Evolutionary conservation across 2,329 filamentous ascomycete genomes (phyloP).

Genomic region (Claviceps capensis): DNA sequence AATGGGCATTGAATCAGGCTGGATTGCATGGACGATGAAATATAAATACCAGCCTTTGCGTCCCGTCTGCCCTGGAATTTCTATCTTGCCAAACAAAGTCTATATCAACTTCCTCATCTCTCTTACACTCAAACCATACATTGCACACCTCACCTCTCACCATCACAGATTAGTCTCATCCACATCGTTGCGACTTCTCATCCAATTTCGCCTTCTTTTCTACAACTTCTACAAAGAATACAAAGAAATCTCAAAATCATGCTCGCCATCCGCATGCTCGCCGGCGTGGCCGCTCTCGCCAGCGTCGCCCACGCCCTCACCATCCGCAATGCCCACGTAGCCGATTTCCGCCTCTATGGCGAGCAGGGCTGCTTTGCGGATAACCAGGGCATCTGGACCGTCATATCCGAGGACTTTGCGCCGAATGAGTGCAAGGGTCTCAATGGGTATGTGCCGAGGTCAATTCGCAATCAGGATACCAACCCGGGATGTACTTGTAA

Average conservation of each 20-base stretch:
- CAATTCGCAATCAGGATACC: conserved; percentile 8
- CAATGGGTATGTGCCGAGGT: conserved; percentile 4
- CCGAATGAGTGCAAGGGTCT: conserved; percentile 10
- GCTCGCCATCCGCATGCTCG: conserved; percentile 8
- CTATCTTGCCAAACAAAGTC: too few species aligned
- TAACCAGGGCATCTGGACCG: conserved; percentile 15
- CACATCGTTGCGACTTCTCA: not conserved
- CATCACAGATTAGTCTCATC: too few species aligned
- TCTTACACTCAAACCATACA: too few species aligned
- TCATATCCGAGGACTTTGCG: conserved; percentile 12
- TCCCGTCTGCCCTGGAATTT: too few species aligned
- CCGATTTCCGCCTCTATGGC: conserved; percentile 13
- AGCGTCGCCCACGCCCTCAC: conserved; percentile 7
- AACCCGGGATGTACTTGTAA: conserved; percentile 10
- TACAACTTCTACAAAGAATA: not conserved
- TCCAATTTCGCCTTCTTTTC: not conserved
- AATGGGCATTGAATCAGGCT: too few species aligned
- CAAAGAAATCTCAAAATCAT: not conserved
- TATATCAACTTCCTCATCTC: too few species aligned
- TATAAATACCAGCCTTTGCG: too few species aligned
- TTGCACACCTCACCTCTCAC: too few species aligned
- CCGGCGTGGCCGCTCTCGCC: conserved; percentile 6
- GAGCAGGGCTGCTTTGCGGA: conserved; percentile 8
- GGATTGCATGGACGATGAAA: too few species aligned
- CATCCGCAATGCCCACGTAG: conserved; percentile 12